Evolutionary conservation across 768 basidiomycete species (phyloP), one percentile per base, ranked within the genome.

Genomic region (Agaricus sinodeliciosus): DNA sequence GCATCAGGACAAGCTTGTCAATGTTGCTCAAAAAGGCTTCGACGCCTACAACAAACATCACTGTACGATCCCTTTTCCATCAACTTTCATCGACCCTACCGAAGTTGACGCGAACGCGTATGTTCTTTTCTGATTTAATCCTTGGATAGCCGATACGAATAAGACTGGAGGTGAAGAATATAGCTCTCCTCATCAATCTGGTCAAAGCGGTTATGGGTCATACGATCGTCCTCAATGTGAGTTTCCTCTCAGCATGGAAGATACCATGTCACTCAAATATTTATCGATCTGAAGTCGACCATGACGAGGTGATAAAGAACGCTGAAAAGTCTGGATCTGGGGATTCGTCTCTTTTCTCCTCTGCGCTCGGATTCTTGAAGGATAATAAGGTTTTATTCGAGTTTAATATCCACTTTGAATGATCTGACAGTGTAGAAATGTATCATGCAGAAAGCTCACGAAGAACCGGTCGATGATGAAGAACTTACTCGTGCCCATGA

Each of bases 91-190:
- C 9, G 37, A 36, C 11, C 46, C n/a, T 11, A 11, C 19, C 39
- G 1, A 8, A 39, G 55, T 59, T 56, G 47, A 46, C 26, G 48
- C 50, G 35, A 39, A 27, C 51, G 59, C 48, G 16, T 31, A 11
- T 47, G 40, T 56, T 58, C 56, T 54, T 54, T 36, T 49, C 59
- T 65, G 42, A 63, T 54, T n/a, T 53, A 47, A 50, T 34, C 22
- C 36, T 18, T 54, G 51, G 49, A 40, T 43, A 80, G 79, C 72
- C 39, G 61, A 73, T 49, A 71, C 71, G 45, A 66, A 58, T 44
- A 79, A 74, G 73, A 83, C 85, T 3, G 85, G 85, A 12, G 86
- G 86, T 2, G 70, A 74, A 2, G 79, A 86, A 61, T 81, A 75
- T 61, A 87, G 85, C 58, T 64, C 76, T 15, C 79, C 81, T 26